Conservation (phyloP, 257 asterid genomes). For the Prunella vulgaris region DNA sequence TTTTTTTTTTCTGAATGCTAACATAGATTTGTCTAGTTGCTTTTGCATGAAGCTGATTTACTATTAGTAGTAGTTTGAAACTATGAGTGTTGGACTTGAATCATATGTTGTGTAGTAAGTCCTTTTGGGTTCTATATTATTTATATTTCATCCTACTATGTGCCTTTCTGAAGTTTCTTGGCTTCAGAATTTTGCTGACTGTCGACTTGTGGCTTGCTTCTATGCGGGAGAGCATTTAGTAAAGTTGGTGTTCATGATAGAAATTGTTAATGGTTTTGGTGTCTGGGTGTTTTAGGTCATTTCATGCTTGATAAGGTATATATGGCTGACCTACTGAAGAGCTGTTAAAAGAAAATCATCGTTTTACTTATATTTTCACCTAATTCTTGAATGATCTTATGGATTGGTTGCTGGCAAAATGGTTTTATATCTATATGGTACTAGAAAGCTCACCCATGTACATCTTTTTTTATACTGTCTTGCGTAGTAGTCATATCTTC, state of each 20-base stretch:
- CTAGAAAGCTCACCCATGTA: not conserved
- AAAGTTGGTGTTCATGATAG: not conserved
- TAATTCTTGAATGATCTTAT: slow-evolving; percentile 3
- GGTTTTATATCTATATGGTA: not conserved
- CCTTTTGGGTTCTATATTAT: not conserved
- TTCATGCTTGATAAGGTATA: not conserved
- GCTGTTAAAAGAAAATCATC: not conserved
- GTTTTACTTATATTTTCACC: not conserved
- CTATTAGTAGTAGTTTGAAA: not conserved
- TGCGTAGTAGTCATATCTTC: not conserved
- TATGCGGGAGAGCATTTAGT: not conserved
- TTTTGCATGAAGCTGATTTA: not conserved
- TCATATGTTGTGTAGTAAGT: slow-evolving; percentile 4
- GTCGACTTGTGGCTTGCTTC: slow-evolving; percentile 14
- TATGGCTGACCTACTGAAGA: not conserved
- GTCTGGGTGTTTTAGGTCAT: slow-evolving; percentile 1
- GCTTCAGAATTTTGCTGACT: slow-evolving; percentile 11
- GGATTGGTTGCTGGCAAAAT: slow-evolving; percentile 7
- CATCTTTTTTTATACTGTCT: not conserved
- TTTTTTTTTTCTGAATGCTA: slow-evolving; percentile 13
- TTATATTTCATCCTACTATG: not conserved
- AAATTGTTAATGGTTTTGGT: not conserved
- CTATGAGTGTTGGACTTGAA: not conserved
- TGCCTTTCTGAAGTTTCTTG: not conserved
- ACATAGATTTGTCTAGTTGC: slow-evolving; percentile 19